phyloP scores from a whole-genome alignment of 495 filamentous ascomycete species.

The Xylaria cubensis region DNA sequence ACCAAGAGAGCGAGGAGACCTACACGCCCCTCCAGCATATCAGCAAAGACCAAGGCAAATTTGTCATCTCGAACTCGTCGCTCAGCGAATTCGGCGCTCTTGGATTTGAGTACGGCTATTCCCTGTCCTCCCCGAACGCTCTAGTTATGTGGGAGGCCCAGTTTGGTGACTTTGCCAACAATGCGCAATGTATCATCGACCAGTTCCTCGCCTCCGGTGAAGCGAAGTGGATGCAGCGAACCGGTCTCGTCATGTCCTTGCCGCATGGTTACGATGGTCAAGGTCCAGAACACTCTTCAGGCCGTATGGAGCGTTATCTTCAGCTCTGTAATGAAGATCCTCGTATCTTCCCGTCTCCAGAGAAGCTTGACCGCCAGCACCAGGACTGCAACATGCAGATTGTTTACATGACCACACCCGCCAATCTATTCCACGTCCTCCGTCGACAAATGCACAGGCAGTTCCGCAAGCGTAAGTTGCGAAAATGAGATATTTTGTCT shows the following conservation, averaged over 20 bases:
- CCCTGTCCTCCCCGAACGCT: slow-evolving; percentile 92
- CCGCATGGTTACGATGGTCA: slow-evolving; percentile 99
- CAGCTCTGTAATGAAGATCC: slow-evolving; percentile 99
- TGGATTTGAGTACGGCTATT: slow-evolving; percentile 99
- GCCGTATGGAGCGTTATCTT: slow-evolving; percentile 94
- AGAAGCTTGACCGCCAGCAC: slow-evolving; percentile 95
- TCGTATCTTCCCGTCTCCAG: slow-evolving; percentile 81
- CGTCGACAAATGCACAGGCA: slow-evolving; percentile 98
- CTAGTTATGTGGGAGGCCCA: slow-evolving; percentile 99
- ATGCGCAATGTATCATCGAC: slow-evolving; percentile 97
- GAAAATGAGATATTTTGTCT: not conserved
- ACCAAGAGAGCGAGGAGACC: slow-evolving; percentile 90
- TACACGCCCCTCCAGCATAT: slow-evolving; percentile 93
- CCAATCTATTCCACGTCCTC: slow-evolving; percentile 96
- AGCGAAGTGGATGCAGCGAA: slow-evolving; percentile 97
- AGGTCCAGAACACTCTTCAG: slow-evolving; percentile 97
- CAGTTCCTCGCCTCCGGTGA: slow-evolving; percentile 98
- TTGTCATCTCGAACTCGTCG: slow-evolving; percentile 97
- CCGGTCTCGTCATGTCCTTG: slow-evolving; percentile 90
- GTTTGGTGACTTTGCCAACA: slow-evolving; percentile 99
- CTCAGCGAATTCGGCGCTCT: slow-evolving; percentile 94
- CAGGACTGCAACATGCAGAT: slow-evolving; percentile 99
- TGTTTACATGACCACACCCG: slow-evolving; percentile 87
- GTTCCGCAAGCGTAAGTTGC: slow-evolving; percentile 92
- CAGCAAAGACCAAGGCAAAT: slow-evolving; percentile 86